Conservation (phyloP, 2,329 filamentous ascomycete genomes). For the Alternaria sp. region DNA sequence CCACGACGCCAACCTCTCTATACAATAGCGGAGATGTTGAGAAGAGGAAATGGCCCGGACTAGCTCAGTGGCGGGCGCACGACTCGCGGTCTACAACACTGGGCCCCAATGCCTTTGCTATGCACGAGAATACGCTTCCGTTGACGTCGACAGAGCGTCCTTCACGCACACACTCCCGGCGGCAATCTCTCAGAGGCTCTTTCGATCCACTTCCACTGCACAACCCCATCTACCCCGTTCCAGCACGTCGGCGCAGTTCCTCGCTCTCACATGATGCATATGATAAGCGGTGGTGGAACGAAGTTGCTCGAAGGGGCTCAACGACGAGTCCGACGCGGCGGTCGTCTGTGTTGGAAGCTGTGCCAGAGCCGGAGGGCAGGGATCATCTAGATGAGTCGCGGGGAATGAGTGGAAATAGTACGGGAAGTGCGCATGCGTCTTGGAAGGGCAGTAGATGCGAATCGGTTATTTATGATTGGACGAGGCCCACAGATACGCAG, state of each 20-base stretch:
- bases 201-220: neutral
- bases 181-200: neutral
- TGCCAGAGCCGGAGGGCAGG: conserved; percentile 10
- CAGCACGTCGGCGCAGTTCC: neutral
- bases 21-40: neutral
- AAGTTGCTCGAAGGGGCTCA: conserved; percentile 7
- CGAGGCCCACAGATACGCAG: neutral
- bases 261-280: neutral
- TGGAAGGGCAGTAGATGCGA: conserved; percentile 3
- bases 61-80: neutral
- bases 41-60: neutral
- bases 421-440: neutral
- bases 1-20: neutral
- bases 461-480: conserved; percentile 9
- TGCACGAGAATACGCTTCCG: neutral
- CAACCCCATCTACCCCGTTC: neutral
- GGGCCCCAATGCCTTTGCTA: neutral
- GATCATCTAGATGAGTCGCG: neutral
- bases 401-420: neutral
- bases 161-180: neutral
- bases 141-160: neutral
- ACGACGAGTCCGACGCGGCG: neutral
- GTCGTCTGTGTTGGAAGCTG: conserved; percentile 13
- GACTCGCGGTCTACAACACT: neutral
- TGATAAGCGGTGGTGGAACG: conserved; percentile 13